phyloP scores from a whole-genome alignment of 192 early-diverging fungal species.

The Podila verticillata region DNA sequence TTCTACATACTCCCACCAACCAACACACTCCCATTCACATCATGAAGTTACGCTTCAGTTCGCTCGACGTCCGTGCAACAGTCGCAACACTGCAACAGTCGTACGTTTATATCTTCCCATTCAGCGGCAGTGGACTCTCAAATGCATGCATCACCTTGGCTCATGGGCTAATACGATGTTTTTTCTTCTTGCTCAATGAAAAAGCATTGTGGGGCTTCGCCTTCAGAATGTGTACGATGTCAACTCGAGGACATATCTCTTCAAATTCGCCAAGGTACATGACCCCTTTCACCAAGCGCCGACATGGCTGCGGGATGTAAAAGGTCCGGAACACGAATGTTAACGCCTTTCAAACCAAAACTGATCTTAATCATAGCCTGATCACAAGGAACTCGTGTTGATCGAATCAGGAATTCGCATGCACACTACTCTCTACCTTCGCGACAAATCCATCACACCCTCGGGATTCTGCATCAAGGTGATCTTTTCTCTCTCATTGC shows the following conservation, averaged over 20 bases:
- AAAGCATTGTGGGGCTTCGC: constrained; percentile 81
- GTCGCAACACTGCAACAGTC: constrained; percentile 76
- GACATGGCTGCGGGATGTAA: not conserved
- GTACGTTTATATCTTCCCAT: constrained; percentile 40
- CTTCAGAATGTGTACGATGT: constrained; percentile 98
- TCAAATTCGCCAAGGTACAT: constrained; percentile 87
- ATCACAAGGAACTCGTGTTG: constrained; percentile 86
- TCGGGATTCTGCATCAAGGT: constrained; percentile 88
- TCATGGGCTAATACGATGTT: not conserved
- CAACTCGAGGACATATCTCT: constrained; percentile 86
- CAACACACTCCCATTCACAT: not conserved
- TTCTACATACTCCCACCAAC: not conserved
- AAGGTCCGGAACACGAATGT: not conserved
- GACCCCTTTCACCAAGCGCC: not conserved
- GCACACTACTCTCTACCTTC: constrained; percentile 88
- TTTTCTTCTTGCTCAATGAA: not conserved
- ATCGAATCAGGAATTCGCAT: constrained; percentile 94
- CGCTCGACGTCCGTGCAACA: constrained; percentile 87
- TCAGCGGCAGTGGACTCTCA: not conserved
- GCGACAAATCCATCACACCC: constrained; percentile 89
- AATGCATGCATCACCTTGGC: not conserved
- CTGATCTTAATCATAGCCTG: constrained; percentile 59
- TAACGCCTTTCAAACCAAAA: not conserved
- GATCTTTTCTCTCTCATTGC: not conserved
- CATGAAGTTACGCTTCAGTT: constrained; percentile 92